Percentiles rank a stretch among this genome's conserved stretches.
Evolutionary conservation across 2,329 filamentous ascomycete genomes (phyloP).

Genomic region (Blastomyces percursus): DNA sequence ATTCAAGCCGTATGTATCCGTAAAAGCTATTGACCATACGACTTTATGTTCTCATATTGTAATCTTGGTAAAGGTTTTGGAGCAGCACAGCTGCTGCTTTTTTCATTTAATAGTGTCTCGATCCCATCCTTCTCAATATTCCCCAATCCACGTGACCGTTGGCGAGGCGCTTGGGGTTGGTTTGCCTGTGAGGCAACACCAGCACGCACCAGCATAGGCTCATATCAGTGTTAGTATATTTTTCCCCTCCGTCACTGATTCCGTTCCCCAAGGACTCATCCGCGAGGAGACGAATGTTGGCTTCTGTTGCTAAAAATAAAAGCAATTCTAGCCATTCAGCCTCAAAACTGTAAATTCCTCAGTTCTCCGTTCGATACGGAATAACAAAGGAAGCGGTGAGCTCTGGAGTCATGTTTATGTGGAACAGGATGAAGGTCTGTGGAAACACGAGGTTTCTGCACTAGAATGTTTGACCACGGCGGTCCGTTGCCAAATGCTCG

Average conservation of each 20-base stretch:
- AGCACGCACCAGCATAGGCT: background rate
- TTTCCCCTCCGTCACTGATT: background rate
- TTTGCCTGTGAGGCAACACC: background rate
- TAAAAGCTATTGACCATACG: background rate
- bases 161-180: background rate
- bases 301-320: background rate
- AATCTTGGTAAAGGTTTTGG: background rate
- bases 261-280: background rate
- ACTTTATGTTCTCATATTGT: background rate
- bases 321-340: background rate
- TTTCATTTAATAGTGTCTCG: background rate
- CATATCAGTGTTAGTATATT: background rate
- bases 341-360: background rate
- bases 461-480: background rate
- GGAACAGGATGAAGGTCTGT: background rate
- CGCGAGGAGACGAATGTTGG: background rate
- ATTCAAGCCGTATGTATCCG: background rate
- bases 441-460: background rate
- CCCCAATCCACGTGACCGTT: background rate
- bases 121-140: background rate
- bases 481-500: background rate
- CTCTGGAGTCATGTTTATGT: background rate
- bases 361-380: background rate
- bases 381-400: background rate
- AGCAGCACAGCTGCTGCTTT: background rate